phyloP scores from a whole-genome alignment of 306 rosid genomes.

The Pyrus pyrifolia region DNA sequence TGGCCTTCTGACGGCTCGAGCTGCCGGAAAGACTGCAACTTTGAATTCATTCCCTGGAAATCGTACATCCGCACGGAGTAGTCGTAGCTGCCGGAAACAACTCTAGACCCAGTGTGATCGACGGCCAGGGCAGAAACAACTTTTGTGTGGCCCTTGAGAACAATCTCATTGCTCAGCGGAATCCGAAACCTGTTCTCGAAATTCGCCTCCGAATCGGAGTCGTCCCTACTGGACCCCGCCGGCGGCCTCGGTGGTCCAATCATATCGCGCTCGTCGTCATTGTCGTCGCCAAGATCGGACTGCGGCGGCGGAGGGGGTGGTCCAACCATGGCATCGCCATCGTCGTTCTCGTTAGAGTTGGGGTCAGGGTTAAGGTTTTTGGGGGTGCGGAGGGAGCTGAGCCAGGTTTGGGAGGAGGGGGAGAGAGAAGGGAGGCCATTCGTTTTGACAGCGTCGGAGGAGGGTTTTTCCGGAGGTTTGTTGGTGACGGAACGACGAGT shows the following conservation, averaged over 20 bases:
- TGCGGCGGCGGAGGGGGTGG: slow-evolving; percentile 49
- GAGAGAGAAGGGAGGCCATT: slow-evolving; percentile 50
- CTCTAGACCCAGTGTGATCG: slow-evolving; percentile 93
- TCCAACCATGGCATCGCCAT: slow-evolving; percentile 38
- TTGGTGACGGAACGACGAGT: slow-evolving; percentile 48
- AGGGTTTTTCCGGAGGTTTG: slow-evolving; percentile 18
- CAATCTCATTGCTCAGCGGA: slow-evolving; percentile 88
- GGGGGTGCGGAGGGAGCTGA: slow-evolving; percentile 48
- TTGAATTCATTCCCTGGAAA: slow-evolving; percentile 93
- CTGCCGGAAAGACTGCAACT: slow-evolving; percentile 80
- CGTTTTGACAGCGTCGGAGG: slow-evolving; percentile 11
- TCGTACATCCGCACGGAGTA: slow-evolving; percentile 82
- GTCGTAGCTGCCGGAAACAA: slow-evolving; percentile 90
- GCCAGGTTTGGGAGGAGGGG: slow-evolving; percentile 70
- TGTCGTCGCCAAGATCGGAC: not conserved
- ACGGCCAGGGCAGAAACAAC: slow-evolving; percentile 88
- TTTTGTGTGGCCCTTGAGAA: slow-evolving; percentile 89
- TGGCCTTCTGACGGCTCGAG: slow-evolving; percentile 95
- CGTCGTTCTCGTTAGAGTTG: slow-evolving; percentile 14
- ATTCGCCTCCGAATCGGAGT: slow-evolving; percentile 28
- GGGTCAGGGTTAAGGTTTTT: slow-evolving; percentile 36
- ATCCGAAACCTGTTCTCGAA: slow-evolving; percentile 49
- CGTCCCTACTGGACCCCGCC: slow-evolving; percentile 16
- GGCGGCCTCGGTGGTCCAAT: slow-evolving; percentile 73
- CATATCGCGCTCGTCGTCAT: slow-evolving; percentile 29